These are phyloP conservation scores for Nannizziopsis arthrosporioides DNA, from an alignment of 2,329 filamentous ascomycete genomes.

Conservation along the genomic window DNA sequence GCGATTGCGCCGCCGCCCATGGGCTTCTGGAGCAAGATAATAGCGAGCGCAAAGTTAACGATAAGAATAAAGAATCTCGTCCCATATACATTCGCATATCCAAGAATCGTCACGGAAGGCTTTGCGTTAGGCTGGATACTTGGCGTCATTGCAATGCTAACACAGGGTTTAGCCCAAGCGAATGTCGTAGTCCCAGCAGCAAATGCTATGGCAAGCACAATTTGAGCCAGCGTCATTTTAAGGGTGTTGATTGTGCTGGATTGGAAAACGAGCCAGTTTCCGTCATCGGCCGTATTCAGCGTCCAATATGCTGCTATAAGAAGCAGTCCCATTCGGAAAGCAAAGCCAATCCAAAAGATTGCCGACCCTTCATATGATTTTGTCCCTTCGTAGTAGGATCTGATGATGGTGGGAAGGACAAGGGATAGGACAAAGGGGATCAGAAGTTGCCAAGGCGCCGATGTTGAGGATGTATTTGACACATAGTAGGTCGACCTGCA, in stretches of 20 bases:
- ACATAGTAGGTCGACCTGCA: constrained; percentile 94
- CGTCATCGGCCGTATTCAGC: constrained; percentile 71
- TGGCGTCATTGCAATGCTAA: constrained; percentile 54
- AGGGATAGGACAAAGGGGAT: constrained; percentile 67
- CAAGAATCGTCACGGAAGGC: constrained; percentile 61
- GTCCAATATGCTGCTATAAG: constrained; percentile 75
- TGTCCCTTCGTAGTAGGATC: constrained; percentile 68
- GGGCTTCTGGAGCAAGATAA: constrained; percentile 77
- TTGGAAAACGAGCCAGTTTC: constrained; percentile 62
- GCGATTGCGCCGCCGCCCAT: constrained; percentile 82
- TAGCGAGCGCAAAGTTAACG: constrained; percentile 62
- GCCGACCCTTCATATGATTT: constrained; percentile 80
- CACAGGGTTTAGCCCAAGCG: constrained; percentile 71
- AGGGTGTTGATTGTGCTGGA: constrained; percentile 56
- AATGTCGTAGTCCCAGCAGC: constrained; percentile 77
- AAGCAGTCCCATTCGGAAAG: constrained; percentile 63
- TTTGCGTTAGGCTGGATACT: constrained; percentile 23
- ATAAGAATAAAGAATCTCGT: constrained; percentile 78
- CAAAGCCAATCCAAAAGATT: constrained; percentile 69
- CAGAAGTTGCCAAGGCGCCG: constrained; percentile 73
- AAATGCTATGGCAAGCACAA: constrained; percentile 65
- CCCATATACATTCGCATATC: constrained; percentile 87
- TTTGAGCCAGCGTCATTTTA: constrained; percentile 67
- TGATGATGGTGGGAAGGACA: constrained; percentile 64
- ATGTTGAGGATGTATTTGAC: constrained; percentile 81